Conservation (phyloP, 169 alveolate genomes). For the Condylostoma magnum region DNA sequence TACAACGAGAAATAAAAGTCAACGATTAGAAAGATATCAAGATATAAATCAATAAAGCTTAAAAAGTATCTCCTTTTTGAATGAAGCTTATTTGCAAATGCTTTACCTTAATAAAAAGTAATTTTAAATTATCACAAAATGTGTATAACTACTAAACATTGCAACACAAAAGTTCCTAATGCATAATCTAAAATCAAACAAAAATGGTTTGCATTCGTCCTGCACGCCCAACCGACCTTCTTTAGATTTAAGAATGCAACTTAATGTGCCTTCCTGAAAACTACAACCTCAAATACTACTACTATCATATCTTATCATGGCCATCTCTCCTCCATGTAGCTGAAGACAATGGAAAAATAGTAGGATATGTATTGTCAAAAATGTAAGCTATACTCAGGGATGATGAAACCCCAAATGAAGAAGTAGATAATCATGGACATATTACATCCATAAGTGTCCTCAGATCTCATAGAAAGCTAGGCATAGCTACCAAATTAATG, state of each 20-base stretch:
- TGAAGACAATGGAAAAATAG: constrained; percentile 81
- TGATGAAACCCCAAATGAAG: constrained; percentile 63
- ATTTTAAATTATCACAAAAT: too few species aligned
- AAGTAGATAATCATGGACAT: constrained; percentile 74
- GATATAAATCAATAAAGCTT: too few species aligned
- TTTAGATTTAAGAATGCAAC: constrained; percentile 83
- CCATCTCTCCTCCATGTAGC: constrained; percentile 90
- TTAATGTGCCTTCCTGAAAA: constrained; percentile 91
- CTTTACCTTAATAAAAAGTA: too few species aligned
- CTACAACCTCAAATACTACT: constrained; percentile 93
- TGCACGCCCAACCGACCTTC: constrained; percentile 69
- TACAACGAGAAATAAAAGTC: too few species aligned
- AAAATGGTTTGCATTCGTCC: constrained; percentile 82
- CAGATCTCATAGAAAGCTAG: constrained; percentile 86
- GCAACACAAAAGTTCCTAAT: too few species aligned
- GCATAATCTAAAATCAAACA: too few species aligned
- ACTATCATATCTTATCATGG: constrained; percentile 95
- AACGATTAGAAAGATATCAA: too few species aligned
- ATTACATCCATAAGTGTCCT: constrained; percentile 89
- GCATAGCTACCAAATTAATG: constrained; percentile 88
- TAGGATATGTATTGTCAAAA: constrained; percentile 88
- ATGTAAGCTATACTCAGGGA: constrained; percentile 58
- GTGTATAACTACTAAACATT: too few species aligned
- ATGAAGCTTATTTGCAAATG: too few species aligned
- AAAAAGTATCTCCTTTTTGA: too few species aligned